Evolutionary conservation across 2,329 filamentous ascomycete species (phyloP), one percentile per base, ranked within the genome.

Genomic region (Diaporthe sp.): DNA sequence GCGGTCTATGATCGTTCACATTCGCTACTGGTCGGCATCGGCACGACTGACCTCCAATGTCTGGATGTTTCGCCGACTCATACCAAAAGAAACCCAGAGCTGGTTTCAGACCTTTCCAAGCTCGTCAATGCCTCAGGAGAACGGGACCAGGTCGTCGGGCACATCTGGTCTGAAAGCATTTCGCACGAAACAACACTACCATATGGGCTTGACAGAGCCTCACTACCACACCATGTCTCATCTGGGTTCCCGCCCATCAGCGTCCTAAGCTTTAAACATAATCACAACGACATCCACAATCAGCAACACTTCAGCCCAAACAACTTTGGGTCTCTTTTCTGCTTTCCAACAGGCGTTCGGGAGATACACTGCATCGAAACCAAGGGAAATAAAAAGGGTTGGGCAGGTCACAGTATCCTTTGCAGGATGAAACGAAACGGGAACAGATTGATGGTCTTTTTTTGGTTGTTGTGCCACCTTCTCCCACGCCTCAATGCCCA

Each of bases 261-360:
- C 25, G 12, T 9, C 19, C 28, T 67, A 49, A 49, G 61, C 44
- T 34, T 8, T n/a, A 49, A 34, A 28, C 46, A 62, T 57, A 39
- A 61, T 61, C 58, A 37, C 31, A 22, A 25, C 13, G 55, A 15
- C 55, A 51, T 72, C 44, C n/a, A 22, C 17, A 34, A 39, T 49
- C n/a, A 61, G 39, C 31, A 37, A 46, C 34, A 8, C 31, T 49
- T 34, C 31, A 19, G 46, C 44, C 49, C 39, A 59, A 22, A 49
- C 44, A 53, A 53, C 28, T 17, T 72, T 39, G 34, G 34, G 34
- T 42, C 58, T 49, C n/a, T 68, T 55, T 9, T 59, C 49, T 34
- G 31, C 17, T 37, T 53, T 49, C n/a, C 31, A 37, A 51, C 15
- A 58, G 75, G 75, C 75, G 72, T 76, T 75, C 44, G n/a, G n/a